phyloP scores from a whole-genome alignment of 768 basidiomycete genomes.

The Boletus huronensis region DNA sequence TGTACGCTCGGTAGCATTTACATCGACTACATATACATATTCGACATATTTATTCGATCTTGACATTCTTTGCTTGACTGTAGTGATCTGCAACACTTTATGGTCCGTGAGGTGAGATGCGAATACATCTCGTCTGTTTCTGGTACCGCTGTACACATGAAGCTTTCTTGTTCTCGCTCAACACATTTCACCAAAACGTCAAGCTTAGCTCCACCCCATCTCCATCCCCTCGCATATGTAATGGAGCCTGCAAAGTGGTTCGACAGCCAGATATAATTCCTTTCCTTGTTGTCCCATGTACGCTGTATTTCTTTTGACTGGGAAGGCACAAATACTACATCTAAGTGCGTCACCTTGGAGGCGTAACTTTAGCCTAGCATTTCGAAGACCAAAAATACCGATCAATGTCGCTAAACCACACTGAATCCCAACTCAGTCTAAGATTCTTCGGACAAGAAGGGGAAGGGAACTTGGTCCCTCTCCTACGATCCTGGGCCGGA shows the following conservation, averaged over 20 bases:
- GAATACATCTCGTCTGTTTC: neutral
- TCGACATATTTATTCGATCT: conserved; percentile 27
- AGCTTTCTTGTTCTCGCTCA: neutral
- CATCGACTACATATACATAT: conserved; percentile 11
- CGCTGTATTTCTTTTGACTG: neutral
- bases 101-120: conserved; percentile 1
- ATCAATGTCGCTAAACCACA: neutral
- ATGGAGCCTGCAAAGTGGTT: neutral
- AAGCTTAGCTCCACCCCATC: neutral
- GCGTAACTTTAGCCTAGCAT: neutral
- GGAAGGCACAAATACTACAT: neutral
- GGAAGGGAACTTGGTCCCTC: conserved; percentile 55
- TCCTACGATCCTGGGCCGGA: conserved; percentile 55
- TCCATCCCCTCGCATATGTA: neutral
- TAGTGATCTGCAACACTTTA: conserved; percentile 3
- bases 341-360: neutral
- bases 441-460: conserved; percentile 39
- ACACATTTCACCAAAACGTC: neutral
- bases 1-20: conserved; percentile 12
- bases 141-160: neutral
- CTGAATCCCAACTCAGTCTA: conserved; percentile 11
- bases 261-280: neutral
- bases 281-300: too few species aligned
- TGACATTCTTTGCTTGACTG: conserved; percentile 8
- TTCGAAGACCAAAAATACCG: neutral